A percentile compares a stretch with the other conserved stretches of the same genome.
phyloP scores from a whole-genome alignment of 2,329 filamentous ascomycete species.

The Beauveria medogensis region DNA sequence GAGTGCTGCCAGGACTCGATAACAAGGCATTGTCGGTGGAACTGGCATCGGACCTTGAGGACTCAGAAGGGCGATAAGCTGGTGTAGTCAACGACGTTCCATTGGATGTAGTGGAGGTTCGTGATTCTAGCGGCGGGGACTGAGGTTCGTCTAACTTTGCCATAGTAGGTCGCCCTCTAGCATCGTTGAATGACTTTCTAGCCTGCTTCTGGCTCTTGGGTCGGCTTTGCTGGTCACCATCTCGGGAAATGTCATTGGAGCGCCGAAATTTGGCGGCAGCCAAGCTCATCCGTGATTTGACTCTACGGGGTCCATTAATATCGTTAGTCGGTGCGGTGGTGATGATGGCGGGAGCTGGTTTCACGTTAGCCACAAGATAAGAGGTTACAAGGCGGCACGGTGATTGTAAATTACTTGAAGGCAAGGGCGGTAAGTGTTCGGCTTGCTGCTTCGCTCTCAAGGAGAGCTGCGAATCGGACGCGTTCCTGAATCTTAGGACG shows the following conservation, averaged over 20 bases:
- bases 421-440: constrained; percentile 48
- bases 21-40: constrained; percentile 58
- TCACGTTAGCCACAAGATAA: constrained; percentile 18
- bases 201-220: constrained; percentile 13
- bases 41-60: constrained; percentile 81
- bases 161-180: constrained; percentile 23
- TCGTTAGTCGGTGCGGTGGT: constrained; percentile 81
- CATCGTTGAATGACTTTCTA: constrained; percentile 39
- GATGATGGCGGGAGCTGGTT: constrained; percentile 65
- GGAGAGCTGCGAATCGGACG: constrained; percentile 84
- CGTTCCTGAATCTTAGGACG: constrained; percentile 79
- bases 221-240: constrained; percentile 9
- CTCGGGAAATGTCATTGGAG: constrained; percentile 38
- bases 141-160: constrained; percentile 49
- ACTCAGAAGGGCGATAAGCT: constrained; percentile 53
- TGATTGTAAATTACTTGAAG: constrained; percentile 38
- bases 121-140: constrained; percentile 23
- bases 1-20: constrained; percentile 52
- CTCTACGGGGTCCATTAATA: constrained; percentile 44
- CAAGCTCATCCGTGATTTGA: constrained; percentile 46
- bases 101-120: constrained; percentile 21
- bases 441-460: constrained; percentile 63
- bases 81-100: constrained; percentile 40
- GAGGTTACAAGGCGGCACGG: constrained; percentile 11
- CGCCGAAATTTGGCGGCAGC: constrained; percentile 43